Evolutionary conservation across 768 basidiomycete species (phyloP).

Genomic region (Amanita molliuscula): DNA sequence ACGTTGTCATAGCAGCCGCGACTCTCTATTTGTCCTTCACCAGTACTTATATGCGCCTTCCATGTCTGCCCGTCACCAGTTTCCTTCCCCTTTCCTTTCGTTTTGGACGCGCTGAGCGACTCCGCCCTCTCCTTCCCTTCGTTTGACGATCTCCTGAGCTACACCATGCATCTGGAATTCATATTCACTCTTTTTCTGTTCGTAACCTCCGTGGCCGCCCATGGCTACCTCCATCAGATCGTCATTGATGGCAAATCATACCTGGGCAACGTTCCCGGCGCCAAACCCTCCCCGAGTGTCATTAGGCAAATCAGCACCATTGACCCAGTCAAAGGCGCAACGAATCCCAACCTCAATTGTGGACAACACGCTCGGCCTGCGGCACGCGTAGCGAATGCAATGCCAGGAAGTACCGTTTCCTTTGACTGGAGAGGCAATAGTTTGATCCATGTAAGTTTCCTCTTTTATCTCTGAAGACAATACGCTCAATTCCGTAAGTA

Average conservation of each 20-base stretch:
- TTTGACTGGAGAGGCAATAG: slow-evolving; percentile 33
- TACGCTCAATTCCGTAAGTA: neutral
- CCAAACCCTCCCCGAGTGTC: too few relatives aligned
- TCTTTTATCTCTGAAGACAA: slow-evolving; percentile 2
- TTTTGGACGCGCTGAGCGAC: slow-evolving; percentile 1
- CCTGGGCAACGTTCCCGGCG: too few relatives aligned
- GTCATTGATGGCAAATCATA: slow-evolving; percentile 34
- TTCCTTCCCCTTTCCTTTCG: neutral
- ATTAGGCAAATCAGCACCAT: slow-evolving; percentile 26
- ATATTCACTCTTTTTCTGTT: slow-evolving; percentile 23
- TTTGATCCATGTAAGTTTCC: slow-evolving; percentile 6
- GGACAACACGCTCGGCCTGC: slow-evolving; percentile 35
- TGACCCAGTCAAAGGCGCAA: slow-evolving; percentile 32
- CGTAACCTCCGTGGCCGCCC: slow-evolving; percentile 29
- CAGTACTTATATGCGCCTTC: neutral
- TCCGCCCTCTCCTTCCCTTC: neutral
- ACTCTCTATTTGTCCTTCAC: too few relatives aligned
- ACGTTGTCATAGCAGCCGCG: too few relatives aligned
- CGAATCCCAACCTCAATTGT: slow-evolving; percentile 34
- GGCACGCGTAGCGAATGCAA: slow-evolving; percentile 30
- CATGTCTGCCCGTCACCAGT: neutral
- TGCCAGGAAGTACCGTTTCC: slow-evolving; percentile 32
- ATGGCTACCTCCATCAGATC: slow-evolving; percentile 30
- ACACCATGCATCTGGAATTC: slow-evolving; percentile 21
- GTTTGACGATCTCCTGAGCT: too few relatives aligned